Base-by-base conservation (phyloP, 2,329 filamentous ascomycete genomes). In the Curvularia spicifera region DNA sequence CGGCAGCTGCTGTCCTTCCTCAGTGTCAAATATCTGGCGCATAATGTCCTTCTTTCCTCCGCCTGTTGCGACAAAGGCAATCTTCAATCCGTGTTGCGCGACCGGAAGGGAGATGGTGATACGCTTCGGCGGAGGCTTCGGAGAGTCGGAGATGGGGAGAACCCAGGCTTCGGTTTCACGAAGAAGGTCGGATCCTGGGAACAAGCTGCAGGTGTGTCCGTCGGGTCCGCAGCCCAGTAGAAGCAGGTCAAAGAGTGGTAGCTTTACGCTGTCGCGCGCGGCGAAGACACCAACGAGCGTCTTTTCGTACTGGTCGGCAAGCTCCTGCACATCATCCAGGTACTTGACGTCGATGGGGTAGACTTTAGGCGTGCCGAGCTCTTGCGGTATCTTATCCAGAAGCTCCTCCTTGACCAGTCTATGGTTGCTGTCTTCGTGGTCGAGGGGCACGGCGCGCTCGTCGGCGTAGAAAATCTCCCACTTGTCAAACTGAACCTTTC, bases 401-500 rank as follows among this genome's bases (percentile, higher is more conserved):
- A 97, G 84, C 80, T 97, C 93, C 47, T 87, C 82, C 82, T 97
- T 95, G 68, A 98, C 81, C 44, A 97, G 87, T 60, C 83, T 87
- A 80, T 97, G 97, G 82, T 98, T 99, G 82, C 93, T 97, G 81
- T 99, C 94, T 66, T 87, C 85, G 80, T 98, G 90, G 78, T 95
- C 89, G 68, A 97, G 88, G 22, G 95, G 91, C 52, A 98, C 95
- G 69, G 91, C 91, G 73, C 95, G 91, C 84, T 99, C 95, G 76
- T 99, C 95, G 74, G 94, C 94, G 79, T 97, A 98, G 84, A 98
- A 99, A 74, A 99, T 91, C 73, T 98, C 91, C 95, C 95, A 99
- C 78, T 91, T 92, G 75, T 84, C 82, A 79, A 96, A 97, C 70
- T 90, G 83, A 67, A 93, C 79, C 4, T 81, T 84, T 73, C 93